These are phyloP conservation scores for Pelargonium nanum DNA, from an alignment of 345 rosid species.

Conservation along the genomic window DNA sequence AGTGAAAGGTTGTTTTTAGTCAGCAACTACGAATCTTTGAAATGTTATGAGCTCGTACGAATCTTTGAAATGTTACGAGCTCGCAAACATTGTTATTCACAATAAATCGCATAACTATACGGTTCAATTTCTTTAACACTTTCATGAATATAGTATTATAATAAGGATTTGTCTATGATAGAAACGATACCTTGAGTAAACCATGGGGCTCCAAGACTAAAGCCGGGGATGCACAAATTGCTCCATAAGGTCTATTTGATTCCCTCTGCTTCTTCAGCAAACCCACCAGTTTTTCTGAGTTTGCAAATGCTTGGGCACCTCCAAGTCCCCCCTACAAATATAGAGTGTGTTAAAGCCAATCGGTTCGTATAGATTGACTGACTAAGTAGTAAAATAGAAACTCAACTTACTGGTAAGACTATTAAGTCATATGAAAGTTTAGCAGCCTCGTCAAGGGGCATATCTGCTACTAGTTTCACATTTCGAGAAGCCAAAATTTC, in stretches of 20 bases:
- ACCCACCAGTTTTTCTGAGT: slow-evolving; percentile 63
- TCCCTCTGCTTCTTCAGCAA: slow-evolving; percentile 69
- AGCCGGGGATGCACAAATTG: slow-evolving; percentile 96
- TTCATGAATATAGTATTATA: not conserved
- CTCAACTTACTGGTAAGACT: slow-evolving; percentile 71
- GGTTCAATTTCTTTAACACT: not conserved
- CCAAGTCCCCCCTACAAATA: slow-evolving; percentile 75
- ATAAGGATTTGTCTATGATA: not conserved
- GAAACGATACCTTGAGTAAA: slow-evolving; percentile 58
- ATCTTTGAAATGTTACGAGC: too few relatives aligned
- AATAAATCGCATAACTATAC: not conserved
- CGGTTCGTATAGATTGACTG: not conserved
- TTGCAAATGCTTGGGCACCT: slow-evolving; percentile 86
- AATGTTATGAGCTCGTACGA: too few relatives aligned
- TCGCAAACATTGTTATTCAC: too few relatives aligned
- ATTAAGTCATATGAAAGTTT: slow-evolving; percentile 69
- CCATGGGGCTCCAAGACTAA: slow-evolving; percentile 83
- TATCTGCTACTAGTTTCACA: slow-evolving; percentile 75
- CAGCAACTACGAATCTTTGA: too few relatives aligned
- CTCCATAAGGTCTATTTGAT: slow-evolving; percentile 73
- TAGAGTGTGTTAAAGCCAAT: slow-evolving; percentile 3
- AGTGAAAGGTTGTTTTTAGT: too few relatives aligned
- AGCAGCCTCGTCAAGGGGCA: slow-evolving; percentile 78
- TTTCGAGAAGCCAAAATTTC: slow-evolving; percentile 80
- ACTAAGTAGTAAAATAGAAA: not conserved